Conservation (phyloP, 306 rosid species). For the Lathyrus aphaca region DNA sequence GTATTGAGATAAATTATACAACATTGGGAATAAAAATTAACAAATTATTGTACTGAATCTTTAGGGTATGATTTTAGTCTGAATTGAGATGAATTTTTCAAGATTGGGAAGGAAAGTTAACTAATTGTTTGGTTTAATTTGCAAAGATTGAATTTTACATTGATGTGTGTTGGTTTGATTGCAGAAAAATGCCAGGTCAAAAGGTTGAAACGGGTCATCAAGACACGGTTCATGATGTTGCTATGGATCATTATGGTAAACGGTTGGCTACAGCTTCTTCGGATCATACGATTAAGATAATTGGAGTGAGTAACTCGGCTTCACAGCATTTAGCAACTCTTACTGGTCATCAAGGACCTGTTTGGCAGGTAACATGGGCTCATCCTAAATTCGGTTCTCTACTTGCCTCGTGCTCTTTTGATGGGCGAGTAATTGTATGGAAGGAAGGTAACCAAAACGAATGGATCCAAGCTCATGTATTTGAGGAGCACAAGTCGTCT, state of each 20-base stretch:
- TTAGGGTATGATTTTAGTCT: too few species aligned
- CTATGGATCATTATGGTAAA: constrained; percentile 86
- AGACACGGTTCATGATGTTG: constrained; percentile 75
- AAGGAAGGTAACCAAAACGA: constrained; percentile 84
- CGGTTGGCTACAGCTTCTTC: constrained; percentile 84
- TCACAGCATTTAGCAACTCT: constrained; percentile 80
- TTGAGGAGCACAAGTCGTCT: constrained; percentile 72
- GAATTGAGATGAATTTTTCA: too few species aligned
- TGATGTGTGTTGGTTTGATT: constrained; percentile 2
- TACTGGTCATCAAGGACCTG: constrained; percentile 83
- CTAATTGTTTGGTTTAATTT: too few species aligned
- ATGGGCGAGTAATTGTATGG: constrained; percentile 75
- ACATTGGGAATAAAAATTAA: too few species aligned
- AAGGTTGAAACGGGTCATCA: constrained; percentile 87
- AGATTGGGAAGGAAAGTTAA: too few species aligned
- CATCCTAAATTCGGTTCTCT: constrained; percentile 83
- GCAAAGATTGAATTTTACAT: too few species aligned
- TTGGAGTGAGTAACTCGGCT: constrained; percentile 70
- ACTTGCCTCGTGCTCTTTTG: constrained; percentile 78
- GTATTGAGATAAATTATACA: too few species aligned
- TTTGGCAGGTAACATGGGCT: constrained; percentile 86
- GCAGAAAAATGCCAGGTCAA: constrained; percentile 67
- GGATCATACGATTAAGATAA: constrained; percentile 78
- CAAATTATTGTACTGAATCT: too few species aligned
- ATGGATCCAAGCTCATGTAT: constrained; percentile 76